Base-by-base conservation (phyloP, 192 early-diverging fungal genomes). In the Coemansia sp. region DNA sequence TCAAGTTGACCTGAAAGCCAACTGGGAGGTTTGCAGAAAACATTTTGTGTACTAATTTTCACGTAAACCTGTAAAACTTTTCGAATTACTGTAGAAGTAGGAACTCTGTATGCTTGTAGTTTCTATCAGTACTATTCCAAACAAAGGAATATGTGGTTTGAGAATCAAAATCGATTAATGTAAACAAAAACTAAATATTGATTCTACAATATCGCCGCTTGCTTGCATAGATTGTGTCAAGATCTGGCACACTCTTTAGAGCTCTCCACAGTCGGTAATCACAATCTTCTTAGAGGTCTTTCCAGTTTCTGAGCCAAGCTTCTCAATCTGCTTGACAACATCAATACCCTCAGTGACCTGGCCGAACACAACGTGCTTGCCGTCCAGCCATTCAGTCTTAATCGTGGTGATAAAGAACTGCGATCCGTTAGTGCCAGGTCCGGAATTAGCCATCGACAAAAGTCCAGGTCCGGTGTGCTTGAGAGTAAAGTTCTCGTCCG, bases 391-490 rank as follows among this genome's bases (percentile, higher is more conserved):
- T 48, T 87, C 80, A 19, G 87, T 87, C 14, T 71, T 66, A 2
- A 82, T 81, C 10, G 88, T 90, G 21, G 85, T 88, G 51, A 91
- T 84, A 45, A 92, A 91, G 77, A 91, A 91, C 74, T 92, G 90
- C 45, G 89, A 91, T 25, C 90, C 90, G 55, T 92, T 92, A 49
- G 90, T 92, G 40, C 83, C 81, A 18, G 64, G 52, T 8, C 90
- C 91, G 24, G 89, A 86, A 47, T 91, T 91, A 55, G 91, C 89
- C 89, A 91, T 90, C 15, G 87, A 90, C 33, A 90, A 63, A 21
- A 87, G 69, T 59, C 86, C 84, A 15, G 85, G 82, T 25, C 62
- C 66, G 11, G 83, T 84, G 57, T 89, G 90, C 75, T 83, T 84
- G 51, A 86, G 69, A 24, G 80, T 56, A 68, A 92, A 92, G 75